Conservation (phyloP, 306 rosid species). For the Albizia julibrissin region DNA sequence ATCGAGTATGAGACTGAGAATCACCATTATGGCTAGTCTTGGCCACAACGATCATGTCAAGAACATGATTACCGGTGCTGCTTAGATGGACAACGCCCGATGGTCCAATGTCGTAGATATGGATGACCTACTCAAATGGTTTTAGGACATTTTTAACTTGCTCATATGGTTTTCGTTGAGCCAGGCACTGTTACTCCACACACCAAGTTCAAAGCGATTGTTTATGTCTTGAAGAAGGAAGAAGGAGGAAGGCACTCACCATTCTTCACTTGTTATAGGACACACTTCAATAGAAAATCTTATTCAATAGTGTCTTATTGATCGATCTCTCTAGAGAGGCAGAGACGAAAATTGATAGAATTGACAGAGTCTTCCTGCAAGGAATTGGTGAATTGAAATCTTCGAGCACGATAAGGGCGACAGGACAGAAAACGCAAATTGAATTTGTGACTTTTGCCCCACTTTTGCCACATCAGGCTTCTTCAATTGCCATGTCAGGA, state of each 20-base stretch:
- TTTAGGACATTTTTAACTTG: no score
- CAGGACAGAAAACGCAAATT: no score
- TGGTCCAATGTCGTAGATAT: conserved; percentile 79
- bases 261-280: conserved; percentile 71
- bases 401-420: no score
- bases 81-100: conserved; percentile 88
- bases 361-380: no score
- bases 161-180: conserved; percentile 88
- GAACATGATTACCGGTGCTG: conserved; percentile 83
- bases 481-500: no score
- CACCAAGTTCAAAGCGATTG: conserved; percentile 78
- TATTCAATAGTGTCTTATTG: no score
- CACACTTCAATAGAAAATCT: conserved; percentile 46
- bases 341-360: no score
- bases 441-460: no score
- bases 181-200: conserved; percentile 84
- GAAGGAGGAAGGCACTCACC: conserved; percentile 93
- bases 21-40: conserved; percentile 86
- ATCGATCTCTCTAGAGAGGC: no score
- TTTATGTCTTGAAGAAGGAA: conserved; percentile 86
- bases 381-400: no score
- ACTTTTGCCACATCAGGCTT: no score
- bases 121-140: conserved; percentile 45
- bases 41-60: conserved; percentile 80
- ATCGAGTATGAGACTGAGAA: conserved; percentile 92